These are phyloP conservation scores for Infundibulicybe gibba DNA, from an alignment of 768 basidiomycete genomes.

Conservation along the genomic window DNA sequence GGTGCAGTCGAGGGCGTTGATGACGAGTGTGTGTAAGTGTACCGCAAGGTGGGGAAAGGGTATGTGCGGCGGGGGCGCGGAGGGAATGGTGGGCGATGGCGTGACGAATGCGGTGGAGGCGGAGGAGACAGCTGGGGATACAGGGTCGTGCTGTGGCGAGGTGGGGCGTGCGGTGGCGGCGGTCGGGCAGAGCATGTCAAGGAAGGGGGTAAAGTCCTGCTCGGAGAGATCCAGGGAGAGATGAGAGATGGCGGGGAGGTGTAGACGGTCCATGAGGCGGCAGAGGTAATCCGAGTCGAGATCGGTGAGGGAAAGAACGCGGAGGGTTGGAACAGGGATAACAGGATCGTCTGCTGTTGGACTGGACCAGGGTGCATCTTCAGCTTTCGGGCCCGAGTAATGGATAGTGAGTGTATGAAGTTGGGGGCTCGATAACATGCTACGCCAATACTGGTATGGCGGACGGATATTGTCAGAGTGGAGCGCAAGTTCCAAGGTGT, in stretches of 20 bases:
- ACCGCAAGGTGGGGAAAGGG: conserved; percentile 27
- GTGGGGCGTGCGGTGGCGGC: conserved; percentile 18
- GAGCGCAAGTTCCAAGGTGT: conserved; percentile 54
- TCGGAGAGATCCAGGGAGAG: conserved; percentile 53
- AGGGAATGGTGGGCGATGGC: neutral
- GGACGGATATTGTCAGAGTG: conserved; percentile 59
- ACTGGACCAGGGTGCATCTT: conserved; percentile 34
- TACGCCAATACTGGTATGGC: conserved; percentile 49
- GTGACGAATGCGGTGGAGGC: conserved; percentile 3
- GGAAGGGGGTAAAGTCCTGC: conserved; percentile 47
- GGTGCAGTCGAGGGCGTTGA: conserved; percentile 41
- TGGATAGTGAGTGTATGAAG: conserved; percentile 47
- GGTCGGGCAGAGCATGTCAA: conserved; percentile 25
- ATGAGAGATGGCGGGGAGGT: conserved; percentile 37
- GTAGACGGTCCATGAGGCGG: conserved; percentile 39
- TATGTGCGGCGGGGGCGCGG: conserved; percentile 5
- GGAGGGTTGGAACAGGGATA: conserved; percentile 27
- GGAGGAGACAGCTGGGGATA: conserved; percentile 1
- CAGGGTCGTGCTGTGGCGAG: neutral
- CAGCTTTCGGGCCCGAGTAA: conserved; percentile 53
- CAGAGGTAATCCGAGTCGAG: conserved; percentile 53
- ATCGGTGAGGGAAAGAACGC: conserved; percentile 48
- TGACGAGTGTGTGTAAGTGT: conserved; percentile 29
- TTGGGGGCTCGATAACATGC: conserved; percentile 47
- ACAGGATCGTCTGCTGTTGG: conserved; percentile 26